phyloP scores from a whole-genome alignment of 768 basidiomycete genomes.

The Panellus pusillus region DNA sequence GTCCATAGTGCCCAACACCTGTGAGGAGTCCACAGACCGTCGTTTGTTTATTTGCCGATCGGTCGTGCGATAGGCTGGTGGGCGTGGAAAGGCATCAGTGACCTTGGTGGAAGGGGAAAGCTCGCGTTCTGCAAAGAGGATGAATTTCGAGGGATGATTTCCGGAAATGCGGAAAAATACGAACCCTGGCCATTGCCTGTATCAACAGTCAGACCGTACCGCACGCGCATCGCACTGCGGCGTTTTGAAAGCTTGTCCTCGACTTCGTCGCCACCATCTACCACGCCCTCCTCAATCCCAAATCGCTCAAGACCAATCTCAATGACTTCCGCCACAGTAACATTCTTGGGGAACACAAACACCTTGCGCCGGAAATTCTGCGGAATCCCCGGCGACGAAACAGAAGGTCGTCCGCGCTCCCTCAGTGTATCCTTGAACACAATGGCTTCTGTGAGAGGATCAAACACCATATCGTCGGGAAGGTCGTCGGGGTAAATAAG shows the following conservation, averaged over 20 bases:
- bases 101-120: conserved; percentile 80
- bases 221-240: conserved; percentile 72
- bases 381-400: conserved; percentile 53
- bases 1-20: conserved; percentile 65
- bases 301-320: conserved; percentile 91
- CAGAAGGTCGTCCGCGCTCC: conserved; percentile 46
- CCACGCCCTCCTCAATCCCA: conserved; percentile 95
- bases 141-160: conserved; percentile 3
- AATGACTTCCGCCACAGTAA: conserved; percentile 94
- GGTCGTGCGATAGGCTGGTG: conserved; percentile 67
- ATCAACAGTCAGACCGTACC: conserved; percentile 75
- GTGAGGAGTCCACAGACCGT: conserved; percentile 81
- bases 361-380: conserved; percentile 72
- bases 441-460: conserved; percentile 89
- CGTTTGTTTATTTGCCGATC: conserved; percentile 70
- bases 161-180: conserved; percentile 23
- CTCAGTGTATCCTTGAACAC: conserved; percentile 79
- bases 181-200: conserved; percentile 61
- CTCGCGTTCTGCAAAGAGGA: conserved; percentile 63
- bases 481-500: conserved; percentile 88
- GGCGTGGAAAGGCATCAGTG: conserved; percentile 77
- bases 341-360: conserved; percentile 91
- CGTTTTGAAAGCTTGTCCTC: conserved; percentile 90
- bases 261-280: conserved; percentile 97
- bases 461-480: conserved; percentile 94